Base-by-base conservation (phyloP, 352 stramenopile genomes). In the Thraustotheca clavata region DNA sequence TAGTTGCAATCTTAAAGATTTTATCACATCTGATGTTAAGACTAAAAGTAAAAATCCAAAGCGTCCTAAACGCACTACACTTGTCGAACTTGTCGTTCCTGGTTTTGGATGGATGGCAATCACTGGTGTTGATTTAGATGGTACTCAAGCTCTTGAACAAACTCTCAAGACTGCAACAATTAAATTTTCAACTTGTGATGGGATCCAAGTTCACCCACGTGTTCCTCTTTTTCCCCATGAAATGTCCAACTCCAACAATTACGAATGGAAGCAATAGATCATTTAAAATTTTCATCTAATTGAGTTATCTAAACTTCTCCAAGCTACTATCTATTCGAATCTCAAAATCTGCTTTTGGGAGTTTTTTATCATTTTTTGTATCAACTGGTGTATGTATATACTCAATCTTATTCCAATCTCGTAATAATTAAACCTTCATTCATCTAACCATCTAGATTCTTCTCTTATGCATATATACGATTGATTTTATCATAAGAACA, bases 71-170 rank as follows among this genome's bases (percentile, higher is more conserved):
- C 81, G 84, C 18, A 91, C 84, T 29, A 91, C 75, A 3, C 70
- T 85, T 24, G 79, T 91, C 1, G 84, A 94, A 71, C 59, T 94
- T 12, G 83, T 89, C 59, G 63, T 94, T 24, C 80, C 80, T 47
- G 79, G 80, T 49, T 91, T 94, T 67, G 82, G 84, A 18, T 94
- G 84, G 84, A 71, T 91, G 16, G 78, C 75, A 2, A 73, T 91
- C 57, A 91, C 84, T 0, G 79, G 81, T 18, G 78, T 94, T 8
- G 82, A 91, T 62, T 68, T 94, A n/a, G 82, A 94, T 47, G 82
- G 84, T 46, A 89, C 84, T 4, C 46, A 67, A 9, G 71, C 79
- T n/a, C 75, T 80, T 18, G 72, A 81, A 60, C 75, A 77, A 48
- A 94, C 84, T 31, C 73, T 94, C 26, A 61, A 68, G 8, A 69